Base-by-base conservation (phyloP, 192 early-diverging fungal genomes). In the Umbelopsis sp. region DNA sequence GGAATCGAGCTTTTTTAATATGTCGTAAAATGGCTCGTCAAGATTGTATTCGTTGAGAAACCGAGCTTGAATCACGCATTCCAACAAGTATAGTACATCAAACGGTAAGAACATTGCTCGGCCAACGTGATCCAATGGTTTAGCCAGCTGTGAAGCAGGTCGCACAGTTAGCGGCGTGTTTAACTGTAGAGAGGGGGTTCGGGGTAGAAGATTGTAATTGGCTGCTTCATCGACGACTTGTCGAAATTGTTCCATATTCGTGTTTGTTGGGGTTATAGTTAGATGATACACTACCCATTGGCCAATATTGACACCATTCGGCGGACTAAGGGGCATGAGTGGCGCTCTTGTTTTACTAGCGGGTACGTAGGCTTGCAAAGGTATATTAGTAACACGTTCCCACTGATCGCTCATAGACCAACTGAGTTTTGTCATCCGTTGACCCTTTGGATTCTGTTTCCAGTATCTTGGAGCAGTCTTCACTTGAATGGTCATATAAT, bases 81-180 rank as follows among this genome's bases (percentile, higher is more conserved):
- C 86, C 0, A 86, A 53, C 66, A 81, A 58, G 45, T 86, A 88
- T 0, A 82, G 74, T 0, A 81, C 76, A 9, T 86, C 81, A 44
- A 81, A 88, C 0, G 27, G 23, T 45, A 46, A 2, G 68, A 74
- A 15, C 3, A 9, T 8, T n/a, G 69, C 45, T 70, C 82, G 20
- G 41, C 47, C 48, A 67, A 69, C 41, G 44, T 74, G 64, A 22
- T 33, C 49, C 2, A 49, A 52, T 11, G 70, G 66, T 13, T 64
- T 77, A 4, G 52, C 55, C 18, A 77, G 15, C 1, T 35, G 30
- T 3, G 53, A 22, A 11, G 70, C 16, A 2, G 7, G 66, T 1
- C 22, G 15, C 9, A 41, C 50, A 16, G 11, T 33, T 0, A 49
- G 67, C 8, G 11, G 11, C 4, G 16, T 73, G 25, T 1, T 58